Percentiles rank a stretch among this genome's conserved stretches.
Conservation (phyloP, 768 basidiomycete species). For the Tricholoma saponaceum region DNA sequence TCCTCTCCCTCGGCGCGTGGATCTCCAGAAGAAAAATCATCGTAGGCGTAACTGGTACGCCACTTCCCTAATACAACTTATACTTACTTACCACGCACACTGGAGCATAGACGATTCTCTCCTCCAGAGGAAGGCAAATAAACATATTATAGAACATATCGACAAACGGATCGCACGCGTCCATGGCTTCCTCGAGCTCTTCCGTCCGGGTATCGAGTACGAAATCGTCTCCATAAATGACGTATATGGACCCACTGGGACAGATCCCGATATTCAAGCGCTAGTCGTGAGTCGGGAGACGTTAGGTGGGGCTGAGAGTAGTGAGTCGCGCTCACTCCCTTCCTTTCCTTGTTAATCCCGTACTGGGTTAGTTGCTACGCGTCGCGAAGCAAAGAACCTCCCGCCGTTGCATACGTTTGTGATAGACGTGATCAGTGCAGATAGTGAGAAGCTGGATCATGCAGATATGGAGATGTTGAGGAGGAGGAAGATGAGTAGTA, state of each 20-base stretch:
- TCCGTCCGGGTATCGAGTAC: conserved; percentile 61
- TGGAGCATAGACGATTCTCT: conserved; percentile 56
- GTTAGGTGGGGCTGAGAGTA: conserved; percentile 62
- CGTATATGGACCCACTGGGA: conserved; percentile 88
- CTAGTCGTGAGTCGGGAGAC: conserved; percentile 93
- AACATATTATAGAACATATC: conserved; percentile 63
- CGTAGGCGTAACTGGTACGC: conserved; percentile 80
- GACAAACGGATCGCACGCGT: conserved; percentile 51
- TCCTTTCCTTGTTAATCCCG: not conserved
- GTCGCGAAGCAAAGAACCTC: conserved; percentile 52
- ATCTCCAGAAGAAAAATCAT: conserved; percentile 78
- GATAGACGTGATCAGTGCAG: conserved; percentile 87
- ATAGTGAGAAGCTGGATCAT: conserved; percentile 51
- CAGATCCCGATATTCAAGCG: conserved; percentile 86
- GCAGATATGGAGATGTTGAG: conserved; percentile 68
- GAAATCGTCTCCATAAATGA: conserved; percentile 76
- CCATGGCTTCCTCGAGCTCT: conserved; percentile 64
- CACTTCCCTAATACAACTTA: not conserved
- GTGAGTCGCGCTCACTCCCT: conserved; percentile 39
- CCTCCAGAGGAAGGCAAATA: conserved; percentile 67
- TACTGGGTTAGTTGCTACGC: conserved; percentile 50
- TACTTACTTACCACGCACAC: not conserved
- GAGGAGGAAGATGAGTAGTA: conserved; percentile 90
- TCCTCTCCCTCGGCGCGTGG: conserved; percentile 89
- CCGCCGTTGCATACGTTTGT: conserved; percentile 64